phyloP scores from a whole-genome alignment of 305 asterid genomes.

The Fraxinus ornus region DNA sequence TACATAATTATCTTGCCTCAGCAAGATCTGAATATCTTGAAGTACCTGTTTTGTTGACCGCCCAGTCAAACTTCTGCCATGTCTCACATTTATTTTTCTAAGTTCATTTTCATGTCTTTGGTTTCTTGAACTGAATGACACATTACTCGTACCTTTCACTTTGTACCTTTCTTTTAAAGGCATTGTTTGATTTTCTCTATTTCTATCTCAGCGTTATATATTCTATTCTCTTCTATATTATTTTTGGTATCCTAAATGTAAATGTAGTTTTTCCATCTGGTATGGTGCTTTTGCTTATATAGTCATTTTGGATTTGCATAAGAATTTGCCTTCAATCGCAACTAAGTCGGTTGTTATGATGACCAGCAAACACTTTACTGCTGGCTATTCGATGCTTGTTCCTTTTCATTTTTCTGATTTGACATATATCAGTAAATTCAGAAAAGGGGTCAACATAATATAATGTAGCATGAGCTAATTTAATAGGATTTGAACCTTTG shows the following conservation, averaged over 20 bases:
- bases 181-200: background rate
- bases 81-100: background rate
- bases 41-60: background rate
- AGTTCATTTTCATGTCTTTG: background rate
- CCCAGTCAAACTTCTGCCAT: background rate
- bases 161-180: background rate
- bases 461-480: background rate
- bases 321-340: background rate
- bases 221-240: background rate
- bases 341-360: background rate
- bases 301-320: background rate
- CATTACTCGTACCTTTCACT: background rate
- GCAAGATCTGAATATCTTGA: background rate
- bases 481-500: background rate
- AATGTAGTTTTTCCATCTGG: background rate
- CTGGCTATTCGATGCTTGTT: background rate
- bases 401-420: background rate
- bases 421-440: background rate
- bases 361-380: background rate
- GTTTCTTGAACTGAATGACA: background rate
- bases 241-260: background rate
- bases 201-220: background rate
- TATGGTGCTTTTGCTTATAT: background rate
- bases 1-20: background rate
- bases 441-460: background rate